These are phyloP conservation scores for Luffa acutangula DNA, from an alignment of 306 rosid species.

Conservation along the genomic window DNA sequence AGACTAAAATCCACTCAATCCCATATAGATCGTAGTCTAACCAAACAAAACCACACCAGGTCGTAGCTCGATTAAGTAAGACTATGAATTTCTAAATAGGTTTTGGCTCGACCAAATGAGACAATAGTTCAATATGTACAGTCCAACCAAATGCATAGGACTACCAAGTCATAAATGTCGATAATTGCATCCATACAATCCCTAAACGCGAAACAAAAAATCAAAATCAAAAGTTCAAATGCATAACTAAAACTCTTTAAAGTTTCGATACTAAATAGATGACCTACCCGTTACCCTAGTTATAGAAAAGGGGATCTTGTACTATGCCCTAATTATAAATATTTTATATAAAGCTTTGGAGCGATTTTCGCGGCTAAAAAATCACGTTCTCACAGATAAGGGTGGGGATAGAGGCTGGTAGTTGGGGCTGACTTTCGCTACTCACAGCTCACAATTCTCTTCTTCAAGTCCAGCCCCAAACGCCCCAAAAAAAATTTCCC, in stretches of 20 bases:
- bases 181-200: too few relatives aligned
- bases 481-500: not conserved
- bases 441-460: not conserved
- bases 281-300: not conserved
- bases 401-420: not conserved
- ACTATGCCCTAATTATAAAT: not conserved
- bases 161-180: too few relatives aligned
- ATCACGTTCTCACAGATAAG: not conserved
- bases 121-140: too few relatives aligned
- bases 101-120: not conserved
- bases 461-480: not conserved
- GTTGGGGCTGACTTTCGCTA: conserved; percentile 1
- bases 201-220: too few relatives aligned
- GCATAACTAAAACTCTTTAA: not conserved
- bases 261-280: too few relatives aligned
- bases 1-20: too few relatives aligned
- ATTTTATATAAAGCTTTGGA: not conserved
- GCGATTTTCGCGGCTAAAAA: not conserved
- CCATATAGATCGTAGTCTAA: too few relatives aligned
- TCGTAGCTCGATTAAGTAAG: too few relatives aligned
- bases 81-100: not conserved
- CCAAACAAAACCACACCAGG: not conserved
- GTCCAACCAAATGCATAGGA: too few relatives aligned
- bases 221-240: too few relatives aligned
- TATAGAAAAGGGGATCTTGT: not conserved